These are phyloP conservation scores for Cutaneotrichosporon sp. DNA, from an alignment of 1,284 basidiomycete species.

Conservation along the genomic window DNA sequence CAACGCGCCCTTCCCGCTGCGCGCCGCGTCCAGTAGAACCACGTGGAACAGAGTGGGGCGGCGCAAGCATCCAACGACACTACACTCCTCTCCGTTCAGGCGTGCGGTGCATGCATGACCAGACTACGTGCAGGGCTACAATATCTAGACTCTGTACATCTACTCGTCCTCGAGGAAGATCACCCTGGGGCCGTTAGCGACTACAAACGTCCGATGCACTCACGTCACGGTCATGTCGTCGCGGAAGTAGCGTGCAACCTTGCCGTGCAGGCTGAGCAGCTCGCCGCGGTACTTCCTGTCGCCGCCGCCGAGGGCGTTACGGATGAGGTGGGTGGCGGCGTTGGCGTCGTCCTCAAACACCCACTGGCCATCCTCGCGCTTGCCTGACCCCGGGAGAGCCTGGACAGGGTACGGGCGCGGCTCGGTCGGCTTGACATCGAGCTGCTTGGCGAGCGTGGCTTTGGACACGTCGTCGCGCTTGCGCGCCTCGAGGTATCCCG, in stretches of 20 bases:
- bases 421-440: constrained; percentile 20
- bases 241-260: constrained; percentile 68
- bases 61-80: too few relatives aligned
- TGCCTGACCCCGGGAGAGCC: constrained; percentile 26
- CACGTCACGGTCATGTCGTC: constrained; percentile 91
- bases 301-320: constrained; percentile 88
- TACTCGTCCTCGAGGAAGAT: constrained; percentile 25
- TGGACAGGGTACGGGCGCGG: constrained; percentile 41
- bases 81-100: too few relatives aligned
- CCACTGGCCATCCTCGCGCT: constrained; percentile 53
- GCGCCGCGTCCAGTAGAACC: too few relatives aligned
- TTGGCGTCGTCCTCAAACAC: constrained; percentile 78
- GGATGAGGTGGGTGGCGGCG: constrained; percentile 80
- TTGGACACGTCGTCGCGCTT: constrained; percentile 42
- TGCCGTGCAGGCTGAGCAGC: constrained; percentile 78
- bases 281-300: constrained; percentile 63
- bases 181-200: constrained; percentile 17
- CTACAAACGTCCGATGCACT: constrained; percentile 45
- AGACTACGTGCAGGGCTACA: neutral
- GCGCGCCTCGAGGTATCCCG: constrained; percentile 70
- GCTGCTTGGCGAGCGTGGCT: constrained; percentile 25
- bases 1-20: too few relatives aligned
- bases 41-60: too few relatives aligned
- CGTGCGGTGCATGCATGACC: neutral
- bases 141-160: neutral